Conservation (phyloP, 2,329 filamentous ascomycete species). For the Ascochyta lentis region DNA sequence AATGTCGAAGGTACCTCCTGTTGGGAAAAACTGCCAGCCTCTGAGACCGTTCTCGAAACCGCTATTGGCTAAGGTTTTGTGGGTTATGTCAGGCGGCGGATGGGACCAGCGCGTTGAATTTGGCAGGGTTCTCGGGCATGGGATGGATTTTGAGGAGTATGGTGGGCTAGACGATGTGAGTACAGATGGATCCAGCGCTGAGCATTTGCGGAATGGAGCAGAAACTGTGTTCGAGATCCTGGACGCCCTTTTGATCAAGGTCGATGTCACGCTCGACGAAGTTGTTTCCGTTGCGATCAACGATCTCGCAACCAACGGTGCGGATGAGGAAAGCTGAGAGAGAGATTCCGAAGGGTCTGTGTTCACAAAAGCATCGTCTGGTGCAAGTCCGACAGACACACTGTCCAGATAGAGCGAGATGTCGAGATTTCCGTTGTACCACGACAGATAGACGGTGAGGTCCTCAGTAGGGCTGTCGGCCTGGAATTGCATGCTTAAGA, state of each 20-base stretch:
- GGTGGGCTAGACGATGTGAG: not conserved
- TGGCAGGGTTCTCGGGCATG: not conserved
- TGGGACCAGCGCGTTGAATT: not conserved
- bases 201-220: not conserved
- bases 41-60: conserved; percentile 1
- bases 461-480: not conserved
- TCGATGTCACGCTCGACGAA: too few relatives aligned
- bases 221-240: not conserved
- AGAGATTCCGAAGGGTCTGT: not conserved
- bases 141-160: not conserved
- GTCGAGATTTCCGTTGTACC: conserved; percentile 11
- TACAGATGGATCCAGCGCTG: not conserved
- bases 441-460: conserved; percentile 4
- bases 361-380: not conserved
- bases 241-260: too few relatives aligned
- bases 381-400: not conserved
- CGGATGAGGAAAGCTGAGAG: not conserved
- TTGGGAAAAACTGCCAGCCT: not conserved
- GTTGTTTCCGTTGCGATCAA: too few relatives aligned
- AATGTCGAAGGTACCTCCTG: not conserved
- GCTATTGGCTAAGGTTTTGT: not conserved
- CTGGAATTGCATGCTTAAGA: not conserved
- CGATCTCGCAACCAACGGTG: not conserved
- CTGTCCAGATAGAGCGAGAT: conserved; percentile 1
- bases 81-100: not conserved